Evolutionary conservation across 768 basidiomycete genomes (phyloP).

Genomic region (Astraeus odoratus): DNA sequence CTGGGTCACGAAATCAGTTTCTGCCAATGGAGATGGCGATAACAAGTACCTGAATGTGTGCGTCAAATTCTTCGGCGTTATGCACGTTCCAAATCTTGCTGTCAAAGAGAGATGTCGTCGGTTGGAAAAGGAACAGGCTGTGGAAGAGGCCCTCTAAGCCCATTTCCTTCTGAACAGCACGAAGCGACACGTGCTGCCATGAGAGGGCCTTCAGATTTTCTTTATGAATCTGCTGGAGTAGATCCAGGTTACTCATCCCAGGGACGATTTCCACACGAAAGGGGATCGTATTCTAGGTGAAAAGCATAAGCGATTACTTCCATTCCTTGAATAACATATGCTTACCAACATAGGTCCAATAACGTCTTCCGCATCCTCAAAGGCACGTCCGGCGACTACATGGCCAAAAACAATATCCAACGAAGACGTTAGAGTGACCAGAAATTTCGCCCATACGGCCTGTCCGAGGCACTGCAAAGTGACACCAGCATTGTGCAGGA

Average conservation of each 20-base stretch:
- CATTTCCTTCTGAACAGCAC: slow-evolving; percentile 32
- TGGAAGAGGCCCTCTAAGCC: slow-evolving; percentile 30
- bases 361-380: slow-evolving; percentile 35
- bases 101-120: slow-evolving; percentile 5
- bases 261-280: slow-evolving; percentile 31
- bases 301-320: background rate
- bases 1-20: slow-evolving; percentile 17
- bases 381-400: slow-evolving; percentile 38
- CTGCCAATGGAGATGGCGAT: background rate
- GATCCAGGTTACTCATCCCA: slow-evolving; percentile 22
- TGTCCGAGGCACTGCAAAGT: slow-evolving; percentile 33
- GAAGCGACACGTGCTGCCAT: slow-evolving; percentile 42
- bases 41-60: slow-evolving; percentile 26
- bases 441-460: slow-evolving; percentile 23
- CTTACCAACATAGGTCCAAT: slow-evolving; percentile 42
- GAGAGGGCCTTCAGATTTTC: slow-evolving; percentile 32
- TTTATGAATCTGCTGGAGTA: slow-evolving; percentile 32
- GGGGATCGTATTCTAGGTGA: slow-evolving; percentile 38
- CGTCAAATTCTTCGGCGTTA: slow-evolving; percentile 9
- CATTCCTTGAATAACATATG: background rate
- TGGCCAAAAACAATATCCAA: slow-evolving; percentile 40
- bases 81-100: slow-evolving; percentile 19
- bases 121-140: slow-evolving; percentile 41
- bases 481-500: slow-evolving; percentile 20
- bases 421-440: slow-evolving; percentile 15